Conservation (phyloP, 495 filamentous ascomycete species). For the Penicillium goetzii region DNA sequence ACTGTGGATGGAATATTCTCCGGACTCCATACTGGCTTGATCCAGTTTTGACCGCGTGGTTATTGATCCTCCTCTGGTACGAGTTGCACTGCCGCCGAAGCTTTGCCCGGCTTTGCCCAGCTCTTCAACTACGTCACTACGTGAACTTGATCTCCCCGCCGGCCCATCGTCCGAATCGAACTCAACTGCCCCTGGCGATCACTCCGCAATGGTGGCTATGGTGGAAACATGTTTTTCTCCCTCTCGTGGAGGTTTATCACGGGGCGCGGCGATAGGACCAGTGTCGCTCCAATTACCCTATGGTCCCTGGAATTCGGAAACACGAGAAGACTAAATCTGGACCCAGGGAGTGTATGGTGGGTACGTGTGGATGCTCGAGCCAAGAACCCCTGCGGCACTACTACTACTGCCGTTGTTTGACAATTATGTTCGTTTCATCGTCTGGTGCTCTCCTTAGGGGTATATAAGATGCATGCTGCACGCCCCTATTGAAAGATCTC, state of each 20-base stretch:
- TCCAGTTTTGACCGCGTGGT: not conserved
- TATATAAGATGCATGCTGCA: constrained; percentile 8
- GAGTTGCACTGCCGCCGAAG: not conserved
- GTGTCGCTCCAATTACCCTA: constrained; percentile 1
- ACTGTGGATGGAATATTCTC: not conserved
- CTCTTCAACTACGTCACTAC: constrained; percentile 2
- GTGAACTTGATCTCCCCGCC: not conserved
- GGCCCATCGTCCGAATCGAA: constrained; percentile 1
- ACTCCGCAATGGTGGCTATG: constrained; percentile 9
- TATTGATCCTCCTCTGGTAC: not conserved
- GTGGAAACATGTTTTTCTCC: not conserved
- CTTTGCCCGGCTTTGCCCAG: not conserved
- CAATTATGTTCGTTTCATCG: constrained; percentile 1
- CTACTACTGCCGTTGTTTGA: not conserved
- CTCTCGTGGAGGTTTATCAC: not conserved
- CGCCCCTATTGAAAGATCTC: not conserved
- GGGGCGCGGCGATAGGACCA: constrained; percentile 8
- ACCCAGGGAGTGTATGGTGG: constrained; percentile 1
- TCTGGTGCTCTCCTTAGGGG: not conserved
- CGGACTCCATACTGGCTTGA: not conserved
- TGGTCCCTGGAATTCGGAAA: constrained; percentile 15
- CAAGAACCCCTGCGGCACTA: not conserved
- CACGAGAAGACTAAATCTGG: constrained; percentile 1
- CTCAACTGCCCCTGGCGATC: constrained; percentile 9
- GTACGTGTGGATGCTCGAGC: constrained; percentile 4